Evolutionary conservation across 305 asterid genomes (phyloP).

Genomic region (Ajuga reptans): DNA sequence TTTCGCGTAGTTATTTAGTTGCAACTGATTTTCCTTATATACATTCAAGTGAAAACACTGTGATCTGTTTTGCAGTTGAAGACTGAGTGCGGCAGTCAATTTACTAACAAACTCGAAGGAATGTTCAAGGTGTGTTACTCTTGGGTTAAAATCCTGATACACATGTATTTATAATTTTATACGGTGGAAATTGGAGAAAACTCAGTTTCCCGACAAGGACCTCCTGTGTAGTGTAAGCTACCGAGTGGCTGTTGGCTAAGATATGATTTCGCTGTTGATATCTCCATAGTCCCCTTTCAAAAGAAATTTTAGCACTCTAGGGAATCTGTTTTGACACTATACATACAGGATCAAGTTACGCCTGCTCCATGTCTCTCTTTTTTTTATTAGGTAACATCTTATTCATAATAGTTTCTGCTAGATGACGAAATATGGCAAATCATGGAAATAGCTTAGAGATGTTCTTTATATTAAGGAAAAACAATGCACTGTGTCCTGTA

Average conservation of each 20-base stretch:
- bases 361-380: background rate
- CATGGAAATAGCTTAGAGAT: background rate
- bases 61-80: slow-evolving; percentile 54
- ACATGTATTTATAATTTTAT: background rate
- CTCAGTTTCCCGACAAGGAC: background rate
- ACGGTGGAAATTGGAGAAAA: background rate
- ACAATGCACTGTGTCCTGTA: background rate
- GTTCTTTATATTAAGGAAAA: background rate
- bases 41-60: slow-evolving; percentile 5
- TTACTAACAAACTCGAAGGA: slow-evolving; percentile 97
- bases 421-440: background rate
- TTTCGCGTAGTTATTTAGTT: background rate
- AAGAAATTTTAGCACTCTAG: background rate
- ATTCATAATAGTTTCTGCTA: background rate
- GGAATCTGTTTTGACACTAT: background rate
- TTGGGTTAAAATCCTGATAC: slow-evolving; percentile 2
- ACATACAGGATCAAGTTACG: background rate
- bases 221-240: no score
- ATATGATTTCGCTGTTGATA: background rate
- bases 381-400: background rate
- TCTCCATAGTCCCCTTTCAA: background rate
- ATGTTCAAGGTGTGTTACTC: slow-evolving; percentile 76
- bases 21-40: background rate
- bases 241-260: background rate
- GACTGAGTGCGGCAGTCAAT: slow-evolving; percentile 98